Evolutionary conservation across 495 filamentous ascomycete species (phyloP), one percentile per base, ranked within the genome.

Genomic region (Aspergillus conjunctus): DNA sequence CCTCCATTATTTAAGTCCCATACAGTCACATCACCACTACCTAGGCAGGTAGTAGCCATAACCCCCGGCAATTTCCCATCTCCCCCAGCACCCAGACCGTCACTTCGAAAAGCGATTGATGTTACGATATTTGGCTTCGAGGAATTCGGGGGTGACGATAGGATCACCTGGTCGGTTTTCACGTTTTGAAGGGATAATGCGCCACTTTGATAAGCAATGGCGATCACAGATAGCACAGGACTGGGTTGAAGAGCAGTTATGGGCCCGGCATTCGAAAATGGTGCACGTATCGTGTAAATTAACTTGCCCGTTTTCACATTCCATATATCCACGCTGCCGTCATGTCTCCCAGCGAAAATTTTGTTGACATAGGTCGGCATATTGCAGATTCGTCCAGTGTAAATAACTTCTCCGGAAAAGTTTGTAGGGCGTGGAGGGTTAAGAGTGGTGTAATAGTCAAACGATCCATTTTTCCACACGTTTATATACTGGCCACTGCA

Each of bases 311-410:
- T 93, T 69, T 88, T 92, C 54, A 98, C 74, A 69, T 99, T 99
- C 95, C 95, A 98, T 54, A 99, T 93, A 68, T 98, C 93, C 18
- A 97, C 84, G 70, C 83, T 85, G n/a, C 95, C 94, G 69, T 97
- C 91, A 59, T 79, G 81, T 59, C 91, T 85, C 6, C 91, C 94
- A 34, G 89, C 88, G 56, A 98, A 90, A 31, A 99, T 81, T 74
- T 99, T 99, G 79, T 98, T 99, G 22, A 98, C 75, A 73, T 89
- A 98, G 1, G 93, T 97, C 14, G 92, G 91, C 88, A 96, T 89
- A 67, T 83, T 93, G 68, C 81, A 86, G 49, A 96, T 80, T 33
- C 85, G 81, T 8, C 89, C 88, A 0, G 88, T 90, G 21, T 94
- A 81, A 60, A 87, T 77, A 60, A 80, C 82, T 54, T 78, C 81